These are phyloP conservation scores for Aspergillus costaricaensis DNA, from an alignment of 2,329 filamentous ascomycete genomes.

Conservation along the genomic window DNA sequence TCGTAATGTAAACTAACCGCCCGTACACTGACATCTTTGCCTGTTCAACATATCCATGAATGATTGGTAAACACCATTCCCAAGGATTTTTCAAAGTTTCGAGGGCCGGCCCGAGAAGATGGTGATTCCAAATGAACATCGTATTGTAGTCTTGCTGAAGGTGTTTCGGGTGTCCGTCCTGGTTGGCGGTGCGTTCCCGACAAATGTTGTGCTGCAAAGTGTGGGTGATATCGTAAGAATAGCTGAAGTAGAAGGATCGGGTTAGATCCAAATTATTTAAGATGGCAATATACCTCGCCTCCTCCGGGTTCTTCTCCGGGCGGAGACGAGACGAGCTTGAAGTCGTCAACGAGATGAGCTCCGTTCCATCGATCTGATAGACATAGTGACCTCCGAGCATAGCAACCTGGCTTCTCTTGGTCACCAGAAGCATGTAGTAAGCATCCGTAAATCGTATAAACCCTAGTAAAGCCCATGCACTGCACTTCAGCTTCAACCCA, in stretches of 20 bases:
- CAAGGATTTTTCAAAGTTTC: conserved; percentile 74
- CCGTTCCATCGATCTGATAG: conserved; percentile 92
- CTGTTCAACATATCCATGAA: conserved; percentile 96
- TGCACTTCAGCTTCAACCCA: conserved; percentile 85
- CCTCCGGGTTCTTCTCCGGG: conserved; percentile 82
- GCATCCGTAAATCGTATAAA: conserved; percentile 95
- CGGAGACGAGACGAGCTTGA: conserved; percentile 67
- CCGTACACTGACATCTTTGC: conserved; percentile 83
- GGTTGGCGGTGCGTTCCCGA: conserved; percentile 71
- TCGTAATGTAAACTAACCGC: conserved; percentile 83
- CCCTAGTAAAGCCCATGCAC: conserved; percentile 88
- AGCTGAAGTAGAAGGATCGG: conserved; percentile 95
- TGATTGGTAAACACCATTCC: conserved; percentile 94
- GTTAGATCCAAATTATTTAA: conserved; percentile 89
- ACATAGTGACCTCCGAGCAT: conserved; percentile 96
- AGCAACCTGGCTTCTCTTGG: conserved; percentile 91
- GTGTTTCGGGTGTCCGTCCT: conserved; percentile 62
- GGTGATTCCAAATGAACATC: conserved; percentile 98
- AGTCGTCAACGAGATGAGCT: conserved; percentile 82
- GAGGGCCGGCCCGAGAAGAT: conserved; percentile 76
- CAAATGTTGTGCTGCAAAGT: conserved; percentile 92
- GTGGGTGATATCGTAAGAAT: conserved; percentile 92
- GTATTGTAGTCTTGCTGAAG: conserved; percentile 81
- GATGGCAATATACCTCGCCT: conserved; percentile 84
- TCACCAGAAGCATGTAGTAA: conserved; percentile 96